Base-by-base conservation (phyloP, 2,329 filamentous ascomycete genomes). In the Alternaria postmessia region DNA sequence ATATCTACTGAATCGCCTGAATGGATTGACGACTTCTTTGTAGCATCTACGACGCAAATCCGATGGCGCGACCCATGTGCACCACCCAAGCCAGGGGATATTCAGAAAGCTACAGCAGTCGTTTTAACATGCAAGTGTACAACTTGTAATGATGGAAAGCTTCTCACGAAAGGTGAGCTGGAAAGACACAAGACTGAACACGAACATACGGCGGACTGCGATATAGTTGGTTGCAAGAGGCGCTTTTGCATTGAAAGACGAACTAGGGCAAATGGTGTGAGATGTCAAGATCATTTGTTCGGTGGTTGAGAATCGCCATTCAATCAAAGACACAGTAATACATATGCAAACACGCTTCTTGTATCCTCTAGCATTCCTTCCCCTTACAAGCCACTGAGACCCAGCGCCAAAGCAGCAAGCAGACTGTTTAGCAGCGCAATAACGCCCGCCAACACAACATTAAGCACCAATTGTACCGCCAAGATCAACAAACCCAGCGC, bases 121-220 rank as follows among this genome's bases (percentile, higher is more conserved):
- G 61, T 75, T 2, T 28, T 74, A 1, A 57, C 64, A 20, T 61
- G 63, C 46, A 62, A 57, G 42, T 77, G 75, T 47, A 42, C 39
- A 3, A 62, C 62, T 6, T 77, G 75, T 34, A 57, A 48, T 2
- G 59, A 70, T 38, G 71, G 62, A 8, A 66, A 64, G 9, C 47
- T 73, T n/a, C 39, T 76, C 51, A 75, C 75, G 0, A 66, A 62
- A 18, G 55, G 41, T 3, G 75, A 77, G 41, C 26, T 66, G 2
- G 63, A 70, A 11, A 71, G 58, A 36, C 74, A 75, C 53, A 42
- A 54, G 3, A 46, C 64, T 6, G 74, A 76, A 51, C 72, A 76
- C 61, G 49, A 59, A 22, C 73, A 76, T 56, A 64, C 57, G 38
- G 54, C 42, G 14, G 55, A 30, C 5, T 75, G 74, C 32, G 34